Base-by-base conservation (phyloP, 331 rosid genomes). In the Rosa hybrid region DNA sequence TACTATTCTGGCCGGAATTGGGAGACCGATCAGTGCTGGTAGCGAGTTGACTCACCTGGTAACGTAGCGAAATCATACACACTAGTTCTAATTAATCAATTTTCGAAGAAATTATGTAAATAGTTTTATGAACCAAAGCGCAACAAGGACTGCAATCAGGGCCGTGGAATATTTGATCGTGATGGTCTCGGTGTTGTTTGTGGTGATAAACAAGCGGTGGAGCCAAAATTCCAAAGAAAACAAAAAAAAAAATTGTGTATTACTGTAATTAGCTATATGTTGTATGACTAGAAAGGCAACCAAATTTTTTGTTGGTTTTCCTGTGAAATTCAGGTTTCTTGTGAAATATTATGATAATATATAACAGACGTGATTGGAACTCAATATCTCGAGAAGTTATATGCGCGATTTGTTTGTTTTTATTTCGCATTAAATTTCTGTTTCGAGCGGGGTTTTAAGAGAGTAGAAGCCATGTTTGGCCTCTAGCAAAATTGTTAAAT, bases 11-110 rank as follows among this genome's bases (percentile, higher is more conserved):
- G 93, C 46, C 91, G 94, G 86, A 94, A 86, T 49, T 95, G 98
- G 98, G 98, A 95, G 92, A 90, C 98, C 10, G 98, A 95, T 48
- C 98, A 95, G 98, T 95, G 98, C 87, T 95, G 98, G 98, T 95
- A 91, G 88, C 63, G 65, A 48, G 80, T 69, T 44, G 78, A 83
- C 78, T 74, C 78, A 4, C 38, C 65, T 0, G 79, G 41, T 64
- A 20, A 23, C 30, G 49, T 45, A 25, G 41, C 53, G 68, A 10
- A 63, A 13, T 62, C 20, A 39, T 64, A 45, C 13, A 7, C 0
- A 64, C 42, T 30, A 27, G 4, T 25, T 17, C 72, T 38, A 68
- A 68, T 39, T 25, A 30, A 27, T 21, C 11, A 27, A 3, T 74
- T 73, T 45, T 71, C 38, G 38, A 3, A 34, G 39, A 34, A 34